Evolutionary conservation across 805 yeast species (phyloP), one percentile per base, ranked within the genome.

Genomic region (Kodamaea kakaduensis): DNA sequence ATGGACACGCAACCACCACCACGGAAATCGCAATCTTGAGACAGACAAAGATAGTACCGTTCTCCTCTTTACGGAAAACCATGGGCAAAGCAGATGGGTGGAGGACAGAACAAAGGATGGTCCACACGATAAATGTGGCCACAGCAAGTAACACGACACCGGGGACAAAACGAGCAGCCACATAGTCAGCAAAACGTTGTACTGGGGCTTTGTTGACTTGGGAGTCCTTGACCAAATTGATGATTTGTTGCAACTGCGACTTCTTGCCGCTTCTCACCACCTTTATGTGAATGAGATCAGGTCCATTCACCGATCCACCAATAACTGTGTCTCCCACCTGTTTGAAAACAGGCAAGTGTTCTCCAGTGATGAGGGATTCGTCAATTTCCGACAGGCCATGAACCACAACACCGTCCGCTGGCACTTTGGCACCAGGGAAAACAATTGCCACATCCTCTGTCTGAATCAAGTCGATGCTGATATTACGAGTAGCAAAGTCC

Each of bases 1-100:
- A 93, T 0, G 99, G 99, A 60, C 99, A 93, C 1, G 98, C 98
- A 32, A 93, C 97, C 8, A 93, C 96, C 44, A 94, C 76, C 4
- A 93, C 98, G 5, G 95, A 80, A 17, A 93, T 90, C 5, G 95
- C 81, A 30, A 89, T 71, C 49, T 84, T 79, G 38, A 94, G 58
- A 52, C 90, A 81, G 4, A 75, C 75, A 54, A 77, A 79, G 44
- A 78, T 69, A 34, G 72, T 71, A 7, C 87, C 85, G 44, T 74
- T 73, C 13, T 53, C 58, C 6, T 58, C 65, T 27, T 56, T 58
- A 12, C 54, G 47, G 51, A 81, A 79, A 7, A 73, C 64, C 3
- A 48, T 53, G 2, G 88, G 87, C 17, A 67, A 52, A 4, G 32
- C 36, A 6, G 47, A 52, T 20, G 46, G 40, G 26, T 46, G 41